Evolutionary conservation across 306 rosid genomes (phyloP), one percentile per base, ranked within the genome.

Genomic region (Cucurbita moschata): DNA sequence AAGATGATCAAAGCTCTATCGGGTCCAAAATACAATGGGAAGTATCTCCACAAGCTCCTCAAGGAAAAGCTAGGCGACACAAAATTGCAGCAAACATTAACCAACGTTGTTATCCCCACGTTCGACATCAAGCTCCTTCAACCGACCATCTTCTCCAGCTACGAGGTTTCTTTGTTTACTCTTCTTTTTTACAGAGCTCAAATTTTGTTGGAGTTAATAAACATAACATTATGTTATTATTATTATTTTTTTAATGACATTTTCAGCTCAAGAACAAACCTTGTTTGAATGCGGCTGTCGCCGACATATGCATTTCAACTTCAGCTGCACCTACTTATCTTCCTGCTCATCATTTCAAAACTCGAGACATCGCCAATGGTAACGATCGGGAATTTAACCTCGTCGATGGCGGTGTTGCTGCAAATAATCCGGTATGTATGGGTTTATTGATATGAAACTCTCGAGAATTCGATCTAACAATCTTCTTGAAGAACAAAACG

Each of bases 401-500:
- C 38, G 66, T 81, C 11, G 88, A 85, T 51, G 88, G 86, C 30
- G 85, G 77, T 6, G 75, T 85, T 11, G 83, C 72, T 11, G 88
- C 88, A 7, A 85, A 82, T 59, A 82, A 85, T 53, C 88, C 88
- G 76, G 88, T 85, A 44, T 40, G 42, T 8, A 1, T 30, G 2
- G 3, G 2, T 2, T 30, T 30, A 30, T 30, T 30, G 35, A 30
- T 30, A 30, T 30, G 35, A 2, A 30, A 30, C 35, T 2, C 35
- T 30, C 35, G 35, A 30, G 35, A 30, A 30, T 30, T 26, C 30
- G 30, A 26, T 26, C 3, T 26, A 26, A 26, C 30, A 26, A 26
- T 3, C 30, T 26, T 1, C 4, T 30, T 30, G 35, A 30, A 30
- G 23, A 21, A 21, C 23, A 21, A 21, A 21, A 21, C 23, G 23